A percentile compares a stretch with the other conserved stretches of the same genome.
Evolutionary conservation across 768 basidiomycete species (phyloP).

Genomic region (Boletus tomentosulus): DNA sequence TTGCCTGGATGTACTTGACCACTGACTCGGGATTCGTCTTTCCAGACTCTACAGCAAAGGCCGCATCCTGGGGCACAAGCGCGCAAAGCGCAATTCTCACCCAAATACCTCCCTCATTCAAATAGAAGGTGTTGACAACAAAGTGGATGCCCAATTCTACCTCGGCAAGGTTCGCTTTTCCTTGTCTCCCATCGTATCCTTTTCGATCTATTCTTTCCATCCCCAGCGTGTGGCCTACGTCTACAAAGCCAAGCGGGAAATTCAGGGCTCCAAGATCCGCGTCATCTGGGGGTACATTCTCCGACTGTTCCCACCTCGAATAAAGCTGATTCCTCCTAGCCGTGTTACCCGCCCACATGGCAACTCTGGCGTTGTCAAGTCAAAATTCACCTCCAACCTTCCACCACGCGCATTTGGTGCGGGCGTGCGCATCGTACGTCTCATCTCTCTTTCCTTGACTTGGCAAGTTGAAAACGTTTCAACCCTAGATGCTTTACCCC

Average conservation of each 20-base stretch:
- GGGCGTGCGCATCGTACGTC: conserved; percentile 78
- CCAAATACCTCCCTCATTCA: conserved; percentile 96
- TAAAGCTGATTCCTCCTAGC: conserved; percentile 34
- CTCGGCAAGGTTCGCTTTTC: conserved; percentile 81
- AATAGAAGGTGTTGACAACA: conserved; percentile 92
- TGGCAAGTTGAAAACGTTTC: background rate
- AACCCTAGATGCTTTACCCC: conserved; percentile 82
- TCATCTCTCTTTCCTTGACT: background rate
- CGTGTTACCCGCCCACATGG: conserved; percentile 94
- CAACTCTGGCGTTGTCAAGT: conserved; percentile 91
- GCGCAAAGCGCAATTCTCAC: conserved; percentile 93
- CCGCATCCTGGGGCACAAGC: conserved; percentile 97
- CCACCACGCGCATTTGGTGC: conserved; percentile 95
- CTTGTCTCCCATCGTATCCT: background rate
- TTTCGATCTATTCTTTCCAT: background rate
- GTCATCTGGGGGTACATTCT: conserved; percentile 95
- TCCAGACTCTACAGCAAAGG: conserved; percentile 92
- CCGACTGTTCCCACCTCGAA: background rate
- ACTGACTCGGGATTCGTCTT: background rate
- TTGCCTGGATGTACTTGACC: conserved; percentile 10
- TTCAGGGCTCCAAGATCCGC: conserved; percentile 91
- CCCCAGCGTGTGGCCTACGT: conserved; percentile 91
- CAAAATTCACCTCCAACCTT: conserved; percentile 94
- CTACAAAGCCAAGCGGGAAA: conserved; percentile 93
- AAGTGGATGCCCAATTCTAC: conserved; percentile 97